Percentiles rank a stretch among this genome's conserved stretches.
Evolutionary conservation across 2,329 filamentous ascomycete genomes (phyloP).

Genomic region (Chalaropsis thielavioides): DNA sequence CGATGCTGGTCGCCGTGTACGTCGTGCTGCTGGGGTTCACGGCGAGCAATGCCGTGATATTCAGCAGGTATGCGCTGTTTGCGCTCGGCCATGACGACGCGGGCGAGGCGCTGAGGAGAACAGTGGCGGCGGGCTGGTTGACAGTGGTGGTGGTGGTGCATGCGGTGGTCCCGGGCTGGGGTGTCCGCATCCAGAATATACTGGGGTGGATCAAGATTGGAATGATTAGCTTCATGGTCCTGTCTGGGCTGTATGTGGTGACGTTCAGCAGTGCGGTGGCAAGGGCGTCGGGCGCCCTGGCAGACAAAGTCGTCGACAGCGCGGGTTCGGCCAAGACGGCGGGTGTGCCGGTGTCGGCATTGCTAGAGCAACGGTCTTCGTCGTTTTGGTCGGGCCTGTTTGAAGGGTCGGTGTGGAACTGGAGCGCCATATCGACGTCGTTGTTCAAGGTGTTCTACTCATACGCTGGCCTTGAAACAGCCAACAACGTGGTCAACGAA

Average conservation of each 20-base stretch:
- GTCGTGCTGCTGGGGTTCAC: constrained; percentile 52
- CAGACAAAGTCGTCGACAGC: neutral
- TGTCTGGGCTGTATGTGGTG: constrained; percentile 46
- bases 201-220: constrained; percentile 50
- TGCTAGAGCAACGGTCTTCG: neutral
- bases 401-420: constrained; percentile 54
- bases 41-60: constrained; percentile 55
- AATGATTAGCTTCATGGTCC: constrained; percentile 45
- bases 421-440: constrained; percentile 50
- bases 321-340: neutral
- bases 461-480: constrained; percentile 50
- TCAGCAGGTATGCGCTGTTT: constrained; percentile 50
- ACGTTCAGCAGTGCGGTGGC: constrained; percentile 22
- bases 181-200: constrained; percentile 45
- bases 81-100: constrained; percentile 36
- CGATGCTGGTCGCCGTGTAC: constrained; percentile 48
- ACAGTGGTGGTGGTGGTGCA: constrained; percentile 45
- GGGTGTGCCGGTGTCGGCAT: neutral
- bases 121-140: constrained; percentile 42
- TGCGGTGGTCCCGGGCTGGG: constrained; percentile 40
- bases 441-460: constrained; percentile 57
- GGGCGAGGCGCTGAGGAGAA: constrained; percentile 34
- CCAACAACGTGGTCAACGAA: constrained; percentile 58
- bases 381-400: constrained; percentile 40
- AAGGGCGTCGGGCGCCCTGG: neutral